phyloP scores from a whole-genome alignment of 768 basidiomycete genomes.

The Boletus rufocinnamomeus region DNA sequence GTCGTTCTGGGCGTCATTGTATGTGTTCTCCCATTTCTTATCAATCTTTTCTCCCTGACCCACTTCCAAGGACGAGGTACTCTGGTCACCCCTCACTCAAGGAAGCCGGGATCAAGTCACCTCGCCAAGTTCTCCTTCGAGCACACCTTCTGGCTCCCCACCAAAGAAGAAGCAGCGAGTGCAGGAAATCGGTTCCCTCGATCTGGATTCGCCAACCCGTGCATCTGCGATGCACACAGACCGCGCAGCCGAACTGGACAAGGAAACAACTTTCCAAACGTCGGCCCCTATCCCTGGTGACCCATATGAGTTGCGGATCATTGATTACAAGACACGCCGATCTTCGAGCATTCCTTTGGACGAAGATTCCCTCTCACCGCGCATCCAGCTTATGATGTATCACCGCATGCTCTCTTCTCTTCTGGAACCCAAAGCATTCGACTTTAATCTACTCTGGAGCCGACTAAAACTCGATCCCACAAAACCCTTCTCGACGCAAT shows the following conservation, averaged over 20 bases:
- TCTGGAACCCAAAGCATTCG: slow-evolving; percentile 44
- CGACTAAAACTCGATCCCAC: slow-evolving; percentile 45
- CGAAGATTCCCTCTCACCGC: slow-evolving; percentile 57
- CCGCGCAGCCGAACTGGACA: background rate
- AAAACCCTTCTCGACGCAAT: slow-evolving; percentile 49
- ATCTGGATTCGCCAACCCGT: background rate
- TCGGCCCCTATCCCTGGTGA: background rate
- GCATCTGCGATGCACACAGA: background rate
- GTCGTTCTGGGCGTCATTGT: slow-evolving; percentile 79
- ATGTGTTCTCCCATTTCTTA: slow-evolving; percentile 16
- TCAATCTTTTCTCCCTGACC: background rate
- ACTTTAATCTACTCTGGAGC: slow-evolving; percentile 57
- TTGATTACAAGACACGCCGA: slow-evolving; percentile 74
- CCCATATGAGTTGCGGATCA: slow-evolving; percentile 43
- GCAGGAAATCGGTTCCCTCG: slow-evolving; percentile 7
- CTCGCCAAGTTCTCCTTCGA: slow-evolving; percentile 16
- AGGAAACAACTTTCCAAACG: background rate
- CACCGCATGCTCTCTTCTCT: slow-evolving; percentile 61
- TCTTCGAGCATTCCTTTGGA: slow-evolving; percentile 51
- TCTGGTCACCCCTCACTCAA: slow-evolving; percentile 18
- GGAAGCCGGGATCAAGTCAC: background rate
- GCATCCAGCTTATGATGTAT: slow-evolving; percentile 79
- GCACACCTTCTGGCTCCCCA: slow-evolving; percentile 26
- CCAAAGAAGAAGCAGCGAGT: slow-evolving; percentile 32
- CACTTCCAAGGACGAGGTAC: slow-evolving; percentile 54